A percentile compares a stretch with the other conserved stretches of the same genome.
phyloP scores from a whole-genome alignment of 768 basidiomycete species.

The Mycena kentingensis region DNA sequence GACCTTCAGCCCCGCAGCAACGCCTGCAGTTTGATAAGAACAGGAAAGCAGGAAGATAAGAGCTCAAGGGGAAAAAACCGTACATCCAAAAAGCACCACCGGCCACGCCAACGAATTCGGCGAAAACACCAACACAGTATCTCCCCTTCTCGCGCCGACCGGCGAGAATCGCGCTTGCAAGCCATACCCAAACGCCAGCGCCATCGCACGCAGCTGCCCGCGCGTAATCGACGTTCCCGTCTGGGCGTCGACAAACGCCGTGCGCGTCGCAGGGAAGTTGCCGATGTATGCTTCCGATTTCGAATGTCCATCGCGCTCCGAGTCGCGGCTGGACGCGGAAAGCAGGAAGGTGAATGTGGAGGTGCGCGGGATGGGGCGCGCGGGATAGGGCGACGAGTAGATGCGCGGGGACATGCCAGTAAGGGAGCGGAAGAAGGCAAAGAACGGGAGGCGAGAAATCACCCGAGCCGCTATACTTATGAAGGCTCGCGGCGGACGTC shows the following conservation, averaged over 20 bases:
- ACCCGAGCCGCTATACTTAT: no score
- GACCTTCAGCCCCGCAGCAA: conserved; percentile 53
- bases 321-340: no score
- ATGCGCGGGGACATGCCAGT: conserved; percentile 23
- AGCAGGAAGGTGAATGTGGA: conserved; percentile 37
- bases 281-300: conserved; percentile 33
- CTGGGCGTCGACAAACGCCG: conserved; percentile 57
- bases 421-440: no score
- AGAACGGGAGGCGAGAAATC: no score
- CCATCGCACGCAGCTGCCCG: conserved; percentile 41
- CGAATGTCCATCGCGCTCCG: conserved; percentile 23
- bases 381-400: conserved; percentile 23
- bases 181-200: conserved; percentile 49
- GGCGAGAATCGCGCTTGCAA: conserved; percentile 37
- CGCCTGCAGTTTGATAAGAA: conserved; percentile 21
- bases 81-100: conserved; percentile 40
- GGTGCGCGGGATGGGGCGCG: conserved; percentile 25
- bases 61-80: not conserved
- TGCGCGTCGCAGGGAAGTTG: conserved; percentile 34
- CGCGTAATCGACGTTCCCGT: conserved; percentile 52
- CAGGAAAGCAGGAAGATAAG: not conserved
- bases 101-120: conserved; percentile 59
- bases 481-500: no score
- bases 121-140: conserved; percentile 52
- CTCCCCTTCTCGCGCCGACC: conserved; percentile 36